Evolutionary conservation across 2,329 filamentous ascomycete genomes (phyloP).

Genomic region (Aspergillus ochraceus): DNA sequence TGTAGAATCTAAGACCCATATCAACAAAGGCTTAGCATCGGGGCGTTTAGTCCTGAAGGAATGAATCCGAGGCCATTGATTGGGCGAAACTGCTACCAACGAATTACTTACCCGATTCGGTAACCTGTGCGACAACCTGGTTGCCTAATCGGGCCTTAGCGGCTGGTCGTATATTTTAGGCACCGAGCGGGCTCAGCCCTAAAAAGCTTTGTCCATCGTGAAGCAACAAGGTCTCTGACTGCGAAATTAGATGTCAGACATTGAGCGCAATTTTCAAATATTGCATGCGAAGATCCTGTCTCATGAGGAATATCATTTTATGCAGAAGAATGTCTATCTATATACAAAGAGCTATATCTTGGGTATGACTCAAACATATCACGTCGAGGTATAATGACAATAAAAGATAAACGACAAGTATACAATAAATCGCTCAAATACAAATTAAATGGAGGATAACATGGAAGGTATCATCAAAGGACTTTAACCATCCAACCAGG

Average conservation of each 20-base stretch:
- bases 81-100: neutral
- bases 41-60: neutral
- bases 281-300: no score
- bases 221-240: no score
- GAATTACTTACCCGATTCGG: neutral
- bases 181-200: neutral
- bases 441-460: constrained; percentile 1
- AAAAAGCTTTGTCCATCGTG: neutral
- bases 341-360: neutral
- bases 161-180: neutral
- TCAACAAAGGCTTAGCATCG: neutral
- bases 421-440: neutral
- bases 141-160: neutral
- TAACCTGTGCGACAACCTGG: neutral
- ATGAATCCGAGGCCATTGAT: neutral
- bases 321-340: neutral
- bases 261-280: neutral
- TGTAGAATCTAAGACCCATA: neutral
- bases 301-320: neutral
- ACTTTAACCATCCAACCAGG: constrained; percentile 16
- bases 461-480: neutral
- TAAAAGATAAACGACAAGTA: neutral
- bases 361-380: neutral
- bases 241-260: no score
- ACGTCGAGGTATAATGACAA: neutral